phyloP scores from a whole-genome alignment of 2,329 filamentous ascomycete genomes.

The Akanthomyces dipterigenus region DNA sequence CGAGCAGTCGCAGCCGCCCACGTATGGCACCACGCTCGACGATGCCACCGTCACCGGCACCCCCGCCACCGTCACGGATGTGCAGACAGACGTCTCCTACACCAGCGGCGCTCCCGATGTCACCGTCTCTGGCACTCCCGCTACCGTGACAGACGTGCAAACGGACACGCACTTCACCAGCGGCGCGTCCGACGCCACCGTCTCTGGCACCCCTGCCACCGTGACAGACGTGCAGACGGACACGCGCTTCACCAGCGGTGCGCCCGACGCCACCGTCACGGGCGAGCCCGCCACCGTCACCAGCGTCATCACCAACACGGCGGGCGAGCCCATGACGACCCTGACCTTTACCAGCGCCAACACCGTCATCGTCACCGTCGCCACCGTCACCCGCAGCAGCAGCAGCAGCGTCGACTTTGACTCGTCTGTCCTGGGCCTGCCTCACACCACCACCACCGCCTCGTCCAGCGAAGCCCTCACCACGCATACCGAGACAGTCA shows the following conservation, averaged over 20 bases:
- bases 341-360: conserved; percentile 23
- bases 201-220: conserved; percentile 20
- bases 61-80: conserved; percentile 3
- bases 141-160: conserved; percentile 21
- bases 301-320: conserved; percentile 17
- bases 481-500: conserved; percentile 26
- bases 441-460: neutral
- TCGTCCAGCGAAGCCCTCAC: conserved; percentile 10
- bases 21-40: conserved; percentile 5
- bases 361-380: conserved; percentile 22
- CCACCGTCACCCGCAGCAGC: conserved; percentile 17
- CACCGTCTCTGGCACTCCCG: conserved; percentile 20
- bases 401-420: conserved; percentile 15
- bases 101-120: conserved; percentile 15
- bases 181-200: conserved; percentile 25
- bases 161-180: conserved; percentile 21
- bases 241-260: conserved; percentile 21
- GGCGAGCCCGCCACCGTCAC: conserved; percentile 26
- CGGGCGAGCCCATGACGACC: conserved; percentile 13
- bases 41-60: conserved; percentile 4
- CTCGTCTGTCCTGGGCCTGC: conserved; percentile 11
- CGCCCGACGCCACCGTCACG: conserved; percentile 26
- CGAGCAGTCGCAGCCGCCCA: neutral
- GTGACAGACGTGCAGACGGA: conserved; percentile 21
- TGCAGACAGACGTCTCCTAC: conserved; percentile 2